These are phyloP conservation scores for Umbelopsis vinacea DNA, from an alignment of 192 early-diverging fungal species.

Conservation along the genomic window DNA sequence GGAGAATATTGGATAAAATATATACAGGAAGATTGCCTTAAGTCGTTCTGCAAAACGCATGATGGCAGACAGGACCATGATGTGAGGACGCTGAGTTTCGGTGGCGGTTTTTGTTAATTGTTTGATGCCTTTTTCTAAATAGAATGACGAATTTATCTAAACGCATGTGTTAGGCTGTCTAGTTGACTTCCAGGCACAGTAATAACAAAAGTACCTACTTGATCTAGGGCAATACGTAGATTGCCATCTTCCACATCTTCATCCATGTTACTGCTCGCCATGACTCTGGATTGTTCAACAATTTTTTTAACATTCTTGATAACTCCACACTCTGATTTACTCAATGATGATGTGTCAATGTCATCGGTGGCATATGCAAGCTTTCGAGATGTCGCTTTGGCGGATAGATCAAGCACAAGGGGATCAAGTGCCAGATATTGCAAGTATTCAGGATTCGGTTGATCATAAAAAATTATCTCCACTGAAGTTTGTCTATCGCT, in stretches of 20 bases:
- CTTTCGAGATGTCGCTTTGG: slow-evolving; percentile 18
- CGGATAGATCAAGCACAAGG: slow-evolving; percentile 66
- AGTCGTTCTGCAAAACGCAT: not conserved
- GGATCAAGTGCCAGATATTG: slow-evolving; percentile 75
- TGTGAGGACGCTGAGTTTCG: not conserved
- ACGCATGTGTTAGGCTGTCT: not conserved
- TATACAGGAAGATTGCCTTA: not conserved
- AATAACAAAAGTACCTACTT: slow-evolving; percentile 43
- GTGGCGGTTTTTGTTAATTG: not conserved
- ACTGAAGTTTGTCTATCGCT: slow-evolving; percentile 22
- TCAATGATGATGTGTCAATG: not conserved
- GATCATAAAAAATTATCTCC: slow-evolving; percentile 61
- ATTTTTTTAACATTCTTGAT: slow-evolving; percentile 46
- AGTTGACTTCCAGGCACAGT: not conserved
- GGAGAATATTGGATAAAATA: not conserved
- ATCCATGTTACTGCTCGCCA: slow-evolving; percentile 4
- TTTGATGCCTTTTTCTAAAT: slow-evolving; percentile 56
- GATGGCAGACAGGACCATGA: slow-evolving; percentile 1
- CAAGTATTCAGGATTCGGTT: slow-evolving; percentile 57
- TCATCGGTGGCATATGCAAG: slow-evolving; percentile 6
- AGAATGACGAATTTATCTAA: slow-evolving; percentile 69
- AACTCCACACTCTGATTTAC: slow-evolving; percentile 8
- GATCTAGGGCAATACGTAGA: slow-evolving; percentile 53
- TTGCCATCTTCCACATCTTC: slow-evolving; percentile 14
- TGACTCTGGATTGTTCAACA: slow-evolving; percentile 32